A percentile compares a stretch with the other conserved stretches of the same genome.
These are phyloP conservation scores for Medicago arabica DNA, from an alignment of 306 rosid genomes.

Conservation along the genomic window DNA sequence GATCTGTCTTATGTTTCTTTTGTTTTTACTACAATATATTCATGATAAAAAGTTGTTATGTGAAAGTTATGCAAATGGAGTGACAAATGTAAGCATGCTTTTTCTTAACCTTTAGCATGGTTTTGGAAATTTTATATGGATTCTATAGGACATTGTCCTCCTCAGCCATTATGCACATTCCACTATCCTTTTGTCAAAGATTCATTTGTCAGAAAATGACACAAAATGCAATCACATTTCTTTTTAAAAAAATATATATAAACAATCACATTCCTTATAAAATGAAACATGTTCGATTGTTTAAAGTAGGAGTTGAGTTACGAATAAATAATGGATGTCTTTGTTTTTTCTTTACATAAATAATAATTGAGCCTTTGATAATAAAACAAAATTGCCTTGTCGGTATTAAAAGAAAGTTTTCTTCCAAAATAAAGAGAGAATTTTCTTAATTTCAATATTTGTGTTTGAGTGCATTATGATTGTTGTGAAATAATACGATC, in stretches of 20 bases:
- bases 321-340: background rate
- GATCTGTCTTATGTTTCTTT: background rate
- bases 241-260: background rate
- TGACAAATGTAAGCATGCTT: slow-evolving; percentile 7
- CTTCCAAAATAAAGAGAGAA: slow-evolving; percentile 1
- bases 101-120: slow-evolving; percentile 10
- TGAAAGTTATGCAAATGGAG: slow-evolving; percentile 18
- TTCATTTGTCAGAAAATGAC: slow-evolving; percentile 30
- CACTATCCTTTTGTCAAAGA: slow-evolving; percentile 41
- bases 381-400: slow-evolving; percentile 2
- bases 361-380: background rate
- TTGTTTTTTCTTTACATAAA: slow-evolving; percentile 2
- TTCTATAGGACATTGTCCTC: slow-evolving; percentile 21
- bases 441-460: background rate
- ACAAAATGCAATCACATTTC: slow-evolving; percentile 25
- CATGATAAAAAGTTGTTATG: background rate
- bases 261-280: slow-evolving; percentile 32
- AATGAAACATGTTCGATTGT: slow-evolving; percentile 22
- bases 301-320: slow-evolving; percentile 29
- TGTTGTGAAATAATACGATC: too few species aligned
- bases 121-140: slow-evolving; percentile 28
- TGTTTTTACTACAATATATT: background rate
- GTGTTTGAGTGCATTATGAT: background rate
- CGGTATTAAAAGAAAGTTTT: background rate
- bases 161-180: slow-evolving; percentile 33